These are phyloP conservation scores for Begonia masoniana DNA, from an alignment of 306 rosid species.

Conservation along the genomic window DNA sequence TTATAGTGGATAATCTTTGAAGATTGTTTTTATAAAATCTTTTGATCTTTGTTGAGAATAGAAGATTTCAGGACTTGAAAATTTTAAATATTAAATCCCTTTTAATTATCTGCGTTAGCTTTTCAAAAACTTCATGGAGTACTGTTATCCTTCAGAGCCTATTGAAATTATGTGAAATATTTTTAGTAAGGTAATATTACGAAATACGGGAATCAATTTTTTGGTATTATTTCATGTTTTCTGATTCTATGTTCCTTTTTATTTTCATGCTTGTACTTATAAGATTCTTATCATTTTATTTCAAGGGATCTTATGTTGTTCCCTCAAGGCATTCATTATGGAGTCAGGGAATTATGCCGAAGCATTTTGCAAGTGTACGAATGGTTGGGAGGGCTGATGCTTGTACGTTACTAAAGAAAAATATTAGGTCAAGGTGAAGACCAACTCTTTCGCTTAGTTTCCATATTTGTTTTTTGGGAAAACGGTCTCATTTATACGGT, in stretches of 20 bases:
- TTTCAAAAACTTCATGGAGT: too few relatives aligned
- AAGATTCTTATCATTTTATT: too few relatives aligned
- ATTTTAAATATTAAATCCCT: too few relatives aligned
- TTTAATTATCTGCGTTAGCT: too few relatives aligned
- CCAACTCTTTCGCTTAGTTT: constrained; percentile 2
- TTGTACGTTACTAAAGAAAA: constrained; percentile 22
- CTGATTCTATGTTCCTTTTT: background rate
- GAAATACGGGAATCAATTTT: background rate
- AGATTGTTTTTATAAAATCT: too few relatives aligned
- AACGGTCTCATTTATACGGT: background rate
- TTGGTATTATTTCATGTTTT: background rate
- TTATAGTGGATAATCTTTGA: too few relatives aligned
- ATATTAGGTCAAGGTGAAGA: constrained; percentile 41
- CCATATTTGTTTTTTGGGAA: background rate
- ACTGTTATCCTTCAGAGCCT: too few relatives aligned
- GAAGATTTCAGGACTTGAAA: too few relatives aligned
- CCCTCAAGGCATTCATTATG: constrained; percentile 29
- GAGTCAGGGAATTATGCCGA: constrained; percentile 45
- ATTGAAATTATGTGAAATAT: too few relatives aligned
- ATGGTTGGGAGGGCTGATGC: constrained; percentile 40
- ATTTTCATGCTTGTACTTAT: background rate
- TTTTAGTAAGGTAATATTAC: too few relatives aligned
- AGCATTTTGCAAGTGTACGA: constrained; percentile 31
- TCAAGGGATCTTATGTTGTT: constrained; percentile 49
- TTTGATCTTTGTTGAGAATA: too few relatives aligned